Base-by-base conservation (phyloP, 306 rosid genomes). In the Vicia sativa region DNA sequence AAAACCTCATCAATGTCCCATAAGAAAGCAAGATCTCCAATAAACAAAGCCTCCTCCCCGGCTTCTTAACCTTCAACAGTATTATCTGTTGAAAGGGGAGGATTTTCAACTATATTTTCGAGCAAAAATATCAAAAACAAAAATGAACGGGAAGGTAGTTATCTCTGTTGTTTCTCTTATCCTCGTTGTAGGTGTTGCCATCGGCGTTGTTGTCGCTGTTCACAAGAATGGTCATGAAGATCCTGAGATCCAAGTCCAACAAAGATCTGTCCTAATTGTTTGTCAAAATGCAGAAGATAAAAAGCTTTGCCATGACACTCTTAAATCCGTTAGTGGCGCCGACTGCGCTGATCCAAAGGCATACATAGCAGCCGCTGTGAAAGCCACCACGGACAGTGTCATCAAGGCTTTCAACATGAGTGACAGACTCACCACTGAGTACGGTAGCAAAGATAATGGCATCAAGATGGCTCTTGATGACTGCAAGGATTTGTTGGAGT, bases 111-210 rank as follows among this genome's bases (percentile, higher is more conserved):
- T 57, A 66, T 43, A 55, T 44, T 18, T 52, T 19, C 46, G 46
- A 42, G 46, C 46, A 34, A 6, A n/a, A 34, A 21, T 4, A 4
- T 5, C 8, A 0, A 19, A 46, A 8, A n/a, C n/a, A 37, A 52
- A 72, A 16, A 90, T 86, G 89, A 38, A 23, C 0, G 82, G 83
- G 1, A 88, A 85, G 69, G 34, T 77, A 34, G 10, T 82, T 16
- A 29, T 83, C 0, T 82, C 95, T 0, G 78, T 39, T 5, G 52
- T 85, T 26, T 85, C 89, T 48, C 57, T 92, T 26, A 79, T 92
- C 41, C 85, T 92, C 0, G 82, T 89, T 1, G 91, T 89, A 0
- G 96, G 96, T 2, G 91, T 86, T 5, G 90, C 72, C 3, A 28
- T 85, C 0, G 92, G 88, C 0, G 76, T 83, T 2, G 80, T 81